Percentiles rank a stretch among this genome's conserved stretches.
Conservation (phyloP, 2,329 filamentous ascomycete genomes). For the Canariomyces notabilis region DNA sequence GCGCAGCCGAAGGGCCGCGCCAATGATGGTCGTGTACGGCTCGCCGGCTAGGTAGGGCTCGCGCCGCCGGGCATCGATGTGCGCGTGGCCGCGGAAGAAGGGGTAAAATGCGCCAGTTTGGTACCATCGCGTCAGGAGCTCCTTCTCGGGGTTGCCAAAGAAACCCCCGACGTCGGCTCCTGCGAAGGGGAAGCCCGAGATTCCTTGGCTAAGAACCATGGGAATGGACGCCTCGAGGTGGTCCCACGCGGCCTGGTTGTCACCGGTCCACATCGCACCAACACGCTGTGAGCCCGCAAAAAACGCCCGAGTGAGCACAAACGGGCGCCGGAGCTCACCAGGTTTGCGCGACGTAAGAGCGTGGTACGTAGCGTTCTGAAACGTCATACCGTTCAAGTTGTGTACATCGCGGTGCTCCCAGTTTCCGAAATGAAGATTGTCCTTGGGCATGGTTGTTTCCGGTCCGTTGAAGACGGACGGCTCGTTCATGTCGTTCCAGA, state of each 20-base stretch:
- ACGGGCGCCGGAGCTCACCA: slow-evolving; percentile 79
- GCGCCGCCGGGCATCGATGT: slow-evolving; percentile 90
- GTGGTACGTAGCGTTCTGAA: slow-evolving; percentile 89
- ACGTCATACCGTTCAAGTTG: slow-evolving; percentile 92
- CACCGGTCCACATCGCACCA: slow-evolving; percentile 97
- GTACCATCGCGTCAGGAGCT: slow-evolving; percentile 91
- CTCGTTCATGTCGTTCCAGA: slow-evolving; percentile 99
- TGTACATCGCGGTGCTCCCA: slow-evolving; percentile 98
- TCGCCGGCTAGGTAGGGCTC: slow-evolving; percentile 87
- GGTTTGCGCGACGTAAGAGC: slow-evolving; percentile 80
- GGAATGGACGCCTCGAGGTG: slow-evolving; percentile 85
- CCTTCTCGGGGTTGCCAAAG: slow-evolving; percentile 93
- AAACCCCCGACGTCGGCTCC: slow-evolving; percentile 97
- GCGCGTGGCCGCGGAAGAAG: slow-evolving; percentile 95
- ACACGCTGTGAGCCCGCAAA: slow-evolving; percentile 85
- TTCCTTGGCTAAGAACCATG: slow-evolving; percentile 89
- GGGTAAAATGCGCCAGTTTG: slow-evolving; percentile 96
- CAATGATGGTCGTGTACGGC: slow-evolving; percentile 80
- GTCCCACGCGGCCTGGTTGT: slow-evolving; percentile 91
- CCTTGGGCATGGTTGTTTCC: slow-evolving; percentile 97
- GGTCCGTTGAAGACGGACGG: slow-evolving; percentile 98
- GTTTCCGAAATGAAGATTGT: slow-evolving; percentile 83
- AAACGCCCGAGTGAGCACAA: slow-evolving; percentile 88
- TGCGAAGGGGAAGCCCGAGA: slow-evolving; percentile 88
- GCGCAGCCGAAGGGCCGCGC: slow-evolving; percentile 78